Conservation (phyloP, 2,329 filamentous ascomycete genomes). For the Balansia obtecta region DNA sequence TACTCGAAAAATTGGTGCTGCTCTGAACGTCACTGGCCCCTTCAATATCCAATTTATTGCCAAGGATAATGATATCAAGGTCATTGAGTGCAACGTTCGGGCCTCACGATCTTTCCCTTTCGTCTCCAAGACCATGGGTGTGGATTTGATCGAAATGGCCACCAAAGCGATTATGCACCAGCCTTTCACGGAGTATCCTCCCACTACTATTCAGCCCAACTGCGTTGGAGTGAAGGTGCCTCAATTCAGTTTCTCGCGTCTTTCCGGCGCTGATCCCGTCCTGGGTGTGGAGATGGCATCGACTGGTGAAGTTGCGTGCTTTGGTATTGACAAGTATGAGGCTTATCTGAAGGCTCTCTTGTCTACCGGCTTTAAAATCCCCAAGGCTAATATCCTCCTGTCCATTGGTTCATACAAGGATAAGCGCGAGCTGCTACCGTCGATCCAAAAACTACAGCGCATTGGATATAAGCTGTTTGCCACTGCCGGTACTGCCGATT, state of each 20-base stretch:
- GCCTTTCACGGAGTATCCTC: constrained; percentile 72
- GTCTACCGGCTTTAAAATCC: constrained; percentile 91
- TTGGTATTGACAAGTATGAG: constrained; percentile 91
- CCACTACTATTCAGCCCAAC: constrained; percentile 59
- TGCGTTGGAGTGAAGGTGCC: constrained; percentile 96
- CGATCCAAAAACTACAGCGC: constrained; percentile 76
- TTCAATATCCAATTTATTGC: constrained; percentile 99
- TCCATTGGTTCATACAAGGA: constrained; percentile 97
- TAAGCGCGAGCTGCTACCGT: constrained; percentile 93
- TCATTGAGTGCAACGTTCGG: constrained; percentile 97
- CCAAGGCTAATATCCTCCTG: constrained; percentile 87
- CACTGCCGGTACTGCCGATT: constrained; percentile 92
- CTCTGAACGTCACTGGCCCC: constrained; percentile 89
- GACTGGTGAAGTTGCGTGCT: constrained; percentile 94
- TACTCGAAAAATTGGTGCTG: constrained; percentile 86
- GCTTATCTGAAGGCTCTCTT: constrained; percentile 94
- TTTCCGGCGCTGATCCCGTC: constrained; percentile 91
- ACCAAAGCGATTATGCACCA: constrained; percentile 90
- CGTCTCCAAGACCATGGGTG: constrained; percentile 95
- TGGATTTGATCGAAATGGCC: constrained; percentile 96
- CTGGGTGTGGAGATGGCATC: constrained; percentile 98
- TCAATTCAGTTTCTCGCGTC: constrained; percentile 95
- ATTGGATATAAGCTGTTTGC: constrained; percentile 94
- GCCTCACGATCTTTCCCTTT: constrained; percentile 96
- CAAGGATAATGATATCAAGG: constrained; percentile 99